A percentile compares a stretch with the other conserved stretches of the same genome.
Evolutionary conservation across 208 protist genomes (phyloP).

Genomic region (Leishmania guyanensis): DNA sequence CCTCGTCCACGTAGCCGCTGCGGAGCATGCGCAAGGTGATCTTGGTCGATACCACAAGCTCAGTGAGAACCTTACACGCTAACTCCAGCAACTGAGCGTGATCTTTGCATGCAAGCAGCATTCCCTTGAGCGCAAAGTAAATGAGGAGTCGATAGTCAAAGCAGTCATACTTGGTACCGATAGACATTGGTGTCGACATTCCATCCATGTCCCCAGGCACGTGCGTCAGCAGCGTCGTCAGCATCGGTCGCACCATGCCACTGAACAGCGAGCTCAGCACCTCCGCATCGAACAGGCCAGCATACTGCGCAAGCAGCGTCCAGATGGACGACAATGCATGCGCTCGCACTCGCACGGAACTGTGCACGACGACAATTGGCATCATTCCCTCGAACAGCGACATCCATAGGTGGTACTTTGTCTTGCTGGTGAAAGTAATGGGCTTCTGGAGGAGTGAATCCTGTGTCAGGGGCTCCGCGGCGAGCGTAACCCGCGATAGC

Average conservation of each 20-base stretch:
- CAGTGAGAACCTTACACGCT: conserved; percentile 47
- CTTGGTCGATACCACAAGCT: conserved; percentile 28
- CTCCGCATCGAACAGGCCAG: conserved; percentile 48
- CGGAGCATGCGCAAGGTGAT: conserved; percentile 43
- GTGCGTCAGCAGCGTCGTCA: conserved; percentile 58
- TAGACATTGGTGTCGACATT: conserved; percentile 21
- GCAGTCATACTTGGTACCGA: conserved; percentile 29
- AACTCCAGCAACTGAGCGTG: conserved; percentile 47
- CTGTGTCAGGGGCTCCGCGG: conserved; percentile 48
- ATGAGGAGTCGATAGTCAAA: conserved; percentile 77
- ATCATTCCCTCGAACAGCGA: conserved; percentile 81
- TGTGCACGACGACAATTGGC: conserved; percentile 72
- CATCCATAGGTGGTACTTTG: conserved; percentile 80
- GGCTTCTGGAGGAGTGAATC: conserved; percentile 57
- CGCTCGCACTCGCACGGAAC: conserved; percentile 65
- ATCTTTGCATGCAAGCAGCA: conserved; percentile 61
- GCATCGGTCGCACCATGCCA: conserved; percentile 65
- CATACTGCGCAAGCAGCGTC: conserved; percentile 61
- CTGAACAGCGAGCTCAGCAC: conserved; percentile 69
- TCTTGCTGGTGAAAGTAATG: conserved; percentile 48
- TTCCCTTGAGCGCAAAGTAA: conserved; percentile 64
- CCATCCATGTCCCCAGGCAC: conserved; percentile 24
- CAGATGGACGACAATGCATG: conserved; percentile 73
- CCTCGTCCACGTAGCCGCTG: conserved; percentile 45
- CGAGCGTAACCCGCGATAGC: conserved; percentile 53